These are phyloP conservation scores for Phaeosphaeria sp. DNA, from an alignment of 2,329 filamentous ascomycete species.

Conservation along the genomic window DNA sequence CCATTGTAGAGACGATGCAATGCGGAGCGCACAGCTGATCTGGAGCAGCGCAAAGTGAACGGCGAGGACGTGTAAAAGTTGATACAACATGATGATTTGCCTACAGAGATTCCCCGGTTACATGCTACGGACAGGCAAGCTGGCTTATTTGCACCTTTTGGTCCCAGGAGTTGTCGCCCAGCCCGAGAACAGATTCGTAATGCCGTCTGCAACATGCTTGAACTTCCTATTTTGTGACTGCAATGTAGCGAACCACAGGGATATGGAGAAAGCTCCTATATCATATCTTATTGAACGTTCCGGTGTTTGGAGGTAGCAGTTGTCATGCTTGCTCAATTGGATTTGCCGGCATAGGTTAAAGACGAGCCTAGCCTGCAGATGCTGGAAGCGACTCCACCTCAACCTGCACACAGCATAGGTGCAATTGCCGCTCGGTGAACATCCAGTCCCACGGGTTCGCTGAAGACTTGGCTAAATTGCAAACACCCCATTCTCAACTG, in stretches of 20 bases:
- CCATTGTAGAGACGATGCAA: constrained; percentile 28
- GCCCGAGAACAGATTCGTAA: background rate
- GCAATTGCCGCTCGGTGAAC: background rate
- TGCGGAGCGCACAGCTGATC: constrained; percentile 6
- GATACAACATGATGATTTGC: background rate
- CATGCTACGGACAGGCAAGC: background rate
- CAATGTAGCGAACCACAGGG: background rate
- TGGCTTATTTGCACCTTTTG: background rate
- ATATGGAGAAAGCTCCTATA: background rate
- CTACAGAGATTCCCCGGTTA: background rate
- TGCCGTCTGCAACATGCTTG: background rate
- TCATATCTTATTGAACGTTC: background rate
- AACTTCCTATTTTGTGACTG: background rate
- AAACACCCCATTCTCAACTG: background rate
- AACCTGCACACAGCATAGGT: background rate
- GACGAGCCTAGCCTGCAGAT: background rate
- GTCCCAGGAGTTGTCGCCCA: background rate
- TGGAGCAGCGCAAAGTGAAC: background rate
- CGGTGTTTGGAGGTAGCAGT: background rate
- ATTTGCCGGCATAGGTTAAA: constrained; percentile 1
- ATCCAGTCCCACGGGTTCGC: background rate
- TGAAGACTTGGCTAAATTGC: background rate
- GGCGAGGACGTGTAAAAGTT: background rate
- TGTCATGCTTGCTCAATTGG: background rate
- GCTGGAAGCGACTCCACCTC: background rate